Base-by-base conservation (phyloP, 2,329 filamentous ascomycete species). In the Drechslera avenae region DNA sequence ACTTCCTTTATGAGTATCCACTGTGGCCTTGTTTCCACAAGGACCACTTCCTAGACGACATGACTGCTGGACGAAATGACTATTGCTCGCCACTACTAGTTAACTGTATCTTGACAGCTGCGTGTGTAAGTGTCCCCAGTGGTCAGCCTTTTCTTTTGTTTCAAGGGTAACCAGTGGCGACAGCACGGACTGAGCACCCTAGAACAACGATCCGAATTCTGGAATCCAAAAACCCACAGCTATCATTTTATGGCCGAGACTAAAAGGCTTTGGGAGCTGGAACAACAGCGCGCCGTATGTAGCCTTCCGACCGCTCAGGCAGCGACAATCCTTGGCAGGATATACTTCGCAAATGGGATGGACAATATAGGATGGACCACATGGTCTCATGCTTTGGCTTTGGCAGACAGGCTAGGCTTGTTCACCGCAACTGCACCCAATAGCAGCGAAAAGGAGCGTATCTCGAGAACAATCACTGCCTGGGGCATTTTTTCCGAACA, bases 11-110 rank as follows among this genome's bases (percentile, higher is more conserved):
- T 19, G 50, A 57, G 28, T 57, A 39, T 18, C 46, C 40, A 2
- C 45, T 37, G 10, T 54, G 26, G 21, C 30, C 44, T 4, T 48
- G 39, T 23, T 54, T 59, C 28, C 56, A 59, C 14, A 59, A 54
- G 32, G 54, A 59, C 16, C 14, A 41, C n/a, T 52, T 59, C 21
- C 44, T 59, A 12, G 47, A 49, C 4, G 56, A 57, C 26, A 46
- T 59, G 39, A 17, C 41, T 10, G n/a, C 50, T 16, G 44, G 31
- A 31, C 13, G n/a, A 13, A 23, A 18, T 14, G 42, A 47, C 10
- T 50, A 41, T 42, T 58, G 52, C 46, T 56, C 56, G n/a, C 26
- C 39, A 5, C 41, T 59, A 9, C 44, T 54, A 12, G 50, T 56
- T 19, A 56, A 50, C 18, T 30, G 31, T 2, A 36, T 56, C 30